phyloP scores from a whole-genome alignment of 768 basidiomycete genomes.

The Xanthoconium stramineum region DNA sequence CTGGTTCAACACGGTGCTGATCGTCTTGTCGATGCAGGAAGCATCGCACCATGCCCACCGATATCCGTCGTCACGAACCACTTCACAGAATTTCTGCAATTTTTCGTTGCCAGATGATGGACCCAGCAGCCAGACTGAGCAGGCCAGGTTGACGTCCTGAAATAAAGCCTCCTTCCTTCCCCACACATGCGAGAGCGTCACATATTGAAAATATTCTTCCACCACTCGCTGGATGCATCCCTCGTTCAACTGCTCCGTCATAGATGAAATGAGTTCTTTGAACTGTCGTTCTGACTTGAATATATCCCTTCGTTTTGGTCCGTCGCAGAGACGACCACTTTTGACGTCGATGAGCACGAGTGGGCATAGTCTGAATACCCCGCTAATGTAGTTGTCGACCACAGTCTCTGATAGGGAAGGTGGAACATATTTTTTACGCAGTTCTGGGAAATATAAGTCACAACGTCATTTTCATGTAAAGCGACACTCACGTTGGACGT shows the following conservation, averaged over 20 bases:
- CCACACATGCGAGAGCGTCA: constrained; percentile 15
- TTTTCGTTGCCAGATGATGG: constrained; percentile 1
- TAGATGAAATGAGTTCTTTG: constrained; percentile 7
- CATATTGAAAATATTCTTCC: constrained; percentile 7
- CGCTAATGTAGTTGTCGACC: background rate
- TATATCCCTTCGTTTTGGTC: background rate
- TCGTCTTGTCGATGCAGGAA: constrained; percentile 12
- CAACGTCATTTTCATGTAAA: accelerated
- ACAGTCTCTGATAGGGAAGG: background rate
- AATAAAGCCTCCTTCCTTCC: constrained; percentile 7
- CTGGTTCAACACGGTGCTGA: background rate
- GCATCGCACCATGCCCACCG: constrained; percentile 17
- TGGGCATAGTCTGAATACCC: background rate
- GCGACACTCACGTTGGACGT: background rate
- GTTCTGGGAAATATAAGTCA: background rate
- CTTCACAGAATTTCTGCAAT: constrained; percentile 6
- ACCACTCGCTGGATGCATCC: background rate
- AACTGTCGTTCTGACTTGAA: constrained; percentile 2
- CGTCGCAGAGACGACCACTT: background rate
- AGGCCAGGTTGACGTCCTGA: background rate
- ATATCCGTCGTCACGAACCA: constrained; percentile 2
- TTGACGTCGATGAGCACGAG: background rate
- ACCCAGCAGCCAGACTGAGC: constrained; percentile 6
- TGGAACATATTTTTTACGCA: background rate
- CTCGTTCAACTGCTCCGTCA: constrained; percentile 1